Evolutionary conservation across 1,284 basidiomycete genomes (phyloP).

Genomic region (Sporisorium graminicola): DNA sequence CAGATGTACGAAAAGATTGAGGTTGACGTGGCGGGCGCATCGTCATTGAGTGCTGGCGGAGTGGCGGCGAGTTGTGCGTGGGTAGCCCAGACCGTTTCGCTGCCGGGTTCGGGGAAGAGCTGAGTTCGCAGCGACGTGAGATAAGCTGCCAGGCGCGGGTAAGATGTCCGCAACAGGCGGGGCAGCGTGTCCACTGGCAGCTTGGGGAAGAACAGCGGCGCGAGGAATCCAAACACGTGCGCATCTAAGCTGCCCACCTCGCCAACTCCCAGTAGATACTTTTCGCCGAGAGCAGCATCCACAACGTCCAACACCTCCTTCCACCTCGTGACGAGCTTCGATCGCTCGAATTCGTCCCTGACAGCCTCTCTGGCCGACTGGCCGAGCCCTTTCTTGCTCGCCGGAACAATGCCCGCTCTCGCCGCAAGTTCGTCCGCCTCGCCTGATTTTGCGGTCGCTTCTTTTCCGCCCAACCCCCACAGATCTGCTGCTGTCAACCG

Average conservation of each 20-base stretch:
- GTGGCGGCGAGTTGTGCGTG: slow-evolving; percentile 10
- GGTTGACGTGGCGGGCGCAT: not conserved
- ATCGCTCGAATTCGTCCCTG: slow-evolving; percentile 41
- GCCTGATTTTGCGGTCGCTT: slow-evolving; percentile 28
- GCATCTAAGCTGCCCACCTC: slow-evolving; percentile 43
- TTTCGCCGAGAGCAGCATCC: slow-evolving; percentile 13
- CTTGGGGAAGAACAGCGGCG: slow-evolving; percentile 39
- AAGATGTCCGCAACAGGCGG: slow-evolving; percentile 25
- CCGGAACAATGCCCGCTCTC: slow-evolving; percentile 42
- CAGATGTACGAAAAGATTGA: slow-evolving; percentile 27
- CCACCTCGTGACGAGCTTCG: slow-evolving; percentile 35
- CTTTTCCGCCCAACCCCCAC: slow-evolving; percentile 55
- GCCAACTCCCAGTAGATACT: not conserved
- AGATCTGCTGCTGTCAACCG: slow-evolving; percentile 42
- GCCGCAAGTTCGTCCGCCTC: slow-evolving; percentile 47
- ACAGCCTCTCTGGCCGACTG: slow-evolving; percentile 30
- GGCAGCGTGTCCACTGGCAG: slow-evolving; percentile 43
- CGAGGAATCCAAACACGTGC: slow-evolving; percentile 52
- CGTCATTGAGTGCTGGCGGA: slow-evolving; percentile 3
- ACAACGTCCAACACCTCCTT: slow-evolving; percentile 39
- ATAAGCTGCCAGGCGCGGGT: slow-evolving; percentile 31
- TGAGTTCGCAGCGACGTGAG: slow-evolving; percentile 16
- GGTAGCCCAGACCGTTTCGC: slow-evolving; percentile 9
- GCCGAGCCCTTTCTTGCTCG: slow-evolving; percentile 35
- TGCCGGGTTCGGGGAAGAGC: slow-evolving; percentile 27